Base-by-base conservation (phyloP, 331 rosid genomes). In the Arachis monticola region DNA sequence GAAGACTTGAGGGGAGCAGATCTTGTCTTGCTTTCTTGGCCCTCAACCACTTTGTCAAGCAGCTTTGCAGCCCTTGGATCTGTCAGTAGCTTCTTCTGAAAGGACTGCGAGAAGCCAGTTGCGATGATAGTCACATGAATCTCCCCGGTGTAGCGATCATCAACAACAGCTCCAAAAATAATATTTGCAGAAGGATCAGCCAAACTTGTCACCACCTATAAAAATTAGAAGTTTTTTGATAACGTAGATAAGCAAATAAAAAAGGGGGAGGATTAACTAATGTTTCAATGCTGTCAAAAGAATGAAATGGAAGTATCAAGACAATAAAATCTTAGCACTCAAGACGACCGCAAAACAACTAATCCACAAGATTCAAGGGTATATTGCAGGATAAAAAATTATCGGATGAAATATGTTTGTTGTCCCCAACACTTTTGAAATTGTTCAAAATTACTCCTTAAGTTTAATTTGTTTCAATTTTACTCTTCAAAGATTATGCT, bases 101-200 rank as follows among this genome's bases (percentile, higher is more conserved):
- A 93, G 11, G 97, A 89, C 60, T 93, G 91, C 0, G 98, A 91
- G 76, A 93, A 93, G 10, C 98, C 98, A 1, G 98, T 93, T 4
- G 98, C 98, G 38, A 93, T 91, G 70, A 93, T 91, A n/a, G 98
- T 93, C 30, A 93, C 98, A 60, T 88, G 98, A 74, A 93, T 86
- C 83, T 93, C 98, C 12, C 98, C 97, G 11, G 77, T 86, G 79
- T 91, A 91, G 56, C 93, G 92, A 67, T 93, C 98, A 79, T 93
- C 98, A 59, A 93, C 98, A 17, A 91, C 97, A 48, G 98, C 98
- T 42, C 98, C 98, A 72, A 93, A 93, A 79, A 93, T 93, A 12
- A 93, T 93, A 80, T 93, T 93, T 1, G 98, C 98, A 7, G 98
- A 91, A 81, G 98, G 98, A 84, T 93, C 98, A 3, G 98, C 98